Evolutionary conservation across 2,329 filamentous ascomycete species (phyloP).

Genomic region (Scolecobasidium constrictum): DNA sequence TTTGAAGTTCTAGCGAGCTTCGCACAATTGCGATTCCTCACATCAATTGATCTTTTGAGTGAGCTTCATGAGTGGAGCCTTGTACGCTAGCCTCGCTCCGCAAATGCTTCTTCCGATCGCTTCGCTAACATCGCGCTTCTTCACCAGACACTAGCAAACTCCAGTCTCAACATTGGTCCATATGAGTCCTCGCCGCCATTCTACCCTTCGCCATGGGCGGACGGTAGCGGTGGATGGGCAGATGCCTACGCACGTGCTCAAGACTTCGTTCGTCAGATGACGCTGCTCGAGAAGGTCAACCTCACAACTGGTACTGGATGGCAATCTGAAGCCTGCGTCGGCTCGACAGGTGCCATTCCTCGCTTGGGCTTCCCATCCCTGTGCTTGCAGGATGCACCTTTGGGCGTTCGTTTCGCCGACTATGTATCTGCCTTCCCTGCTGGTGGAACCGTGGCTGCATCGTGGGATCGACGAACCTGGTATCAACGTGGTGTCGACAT

Average conservation of each 20-base stretch:
- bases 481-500: slow-evolving; percentile 59
- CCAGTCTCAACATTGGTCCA: slow-evolving; percentile 4
- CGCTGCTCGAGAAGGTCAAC: slow-evolving; percentile 84
- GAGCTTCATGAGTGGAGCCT: too few relatives aligned
- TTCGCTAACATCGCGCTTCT: too few relatives aligned
- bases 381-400: slow-evolving; percentile 80
- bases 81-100: too few relatives aligned
- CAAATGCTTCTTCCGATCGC: too few relatives aligned
- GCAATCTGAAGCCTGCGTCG: slow-evolving; percentile 19
- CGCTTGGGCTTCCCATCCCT: slow-evolving; percentile 59
- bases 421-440: slow-evolving; percentile 74
- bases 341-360: slow-evolving; percentile 48
- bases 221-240: slow-evolving; percentile 62
- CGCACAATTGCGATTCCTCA: too few relatives aligned
- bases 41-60: too few relatives aligned
- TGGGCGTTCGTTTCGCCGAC: slow-evolving; percentile 66
- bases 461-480: slow-evolving; percentile 66
- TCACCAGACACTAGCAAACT: too few relatives aligned
- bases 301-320: slow-evolving; percentile 83
- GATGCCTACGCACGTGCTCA: slow-evolving; percentile 66
- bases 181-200: slow-evolving; percentile 46
- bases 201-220: slow-evolving; percentile 84
- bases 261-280: slow-evolving; percentile 72
- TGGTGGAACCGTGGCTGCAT: slow-evolving; percentile 70
- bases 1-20: too few relatives aligned